These are phyloP conservation scores for Misopates orontium DNA, from an alignment of 257 asterid genomes.

Conservation along the genomic window DNA sequence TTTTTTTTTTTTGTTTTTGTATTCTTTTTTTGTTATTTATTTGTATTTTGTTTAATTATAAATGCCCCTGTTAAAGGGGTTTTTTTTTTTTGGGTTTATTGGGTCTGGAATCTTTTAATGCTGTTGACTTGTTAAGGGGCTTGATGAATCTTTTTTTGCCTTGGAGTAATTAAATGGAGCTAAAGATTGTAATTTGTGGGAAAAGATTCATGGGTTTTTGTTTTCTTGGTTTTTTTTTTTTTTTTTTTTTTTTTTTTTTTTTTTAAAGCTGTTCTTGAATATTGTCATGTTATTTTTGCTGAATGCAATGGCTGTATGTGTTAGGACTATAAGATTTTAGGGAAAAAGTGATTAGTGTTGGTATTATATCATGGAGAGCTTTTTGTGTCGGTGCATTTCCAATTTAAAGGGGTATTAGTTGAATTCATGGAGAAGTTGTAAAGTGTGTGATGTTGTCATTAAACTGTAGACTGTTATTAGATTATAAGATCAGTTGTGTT, in stretches of 20 bases:
- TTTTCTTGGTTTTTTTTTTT: constrained; percentile 28
- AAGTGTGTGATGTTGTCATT: background rate
- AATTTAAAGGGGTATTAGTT: no score
- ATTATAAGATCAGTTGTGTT: background rate
- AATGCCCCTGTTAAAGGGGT: background rate
- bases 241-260: constrained; percentile 17
- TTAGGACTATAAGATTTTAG: constrained; percentile 9
- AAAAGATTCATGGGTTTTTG: constrained; percentile 16
- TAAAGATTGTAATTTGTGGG: constrained; percentile 24
- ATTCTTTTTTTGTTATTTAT: background rate
- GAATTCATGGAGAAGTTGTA: background rate
- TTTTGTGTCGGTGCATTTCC: background rate
- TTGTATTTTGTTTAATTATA: background rate
- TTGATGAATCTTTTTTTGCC: no score
- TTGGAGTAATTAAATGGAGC: constrained; percentile 12
- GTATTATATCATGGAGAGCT: background rate
- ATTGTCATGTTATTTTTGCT: constrained; percentile 18
- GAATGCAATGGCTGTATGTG: constrained; percentile 13
- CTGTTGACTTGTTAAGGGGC: constrained; percentile 20
- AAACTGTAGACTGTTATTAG: background rate
- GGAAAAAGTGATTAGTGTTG: background rate
- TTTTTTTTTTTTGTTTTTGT: background rate
- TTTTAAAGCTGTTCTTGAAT: constrained; percentile 3
- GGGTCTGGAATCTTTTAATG: constrained; percentile 14
- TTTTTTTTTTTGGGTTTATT: background rate